Evolutionary conservation across 805 yeast genomes (phyloP).

Genomic region (Yamadazyma ubonensis): DNA sequence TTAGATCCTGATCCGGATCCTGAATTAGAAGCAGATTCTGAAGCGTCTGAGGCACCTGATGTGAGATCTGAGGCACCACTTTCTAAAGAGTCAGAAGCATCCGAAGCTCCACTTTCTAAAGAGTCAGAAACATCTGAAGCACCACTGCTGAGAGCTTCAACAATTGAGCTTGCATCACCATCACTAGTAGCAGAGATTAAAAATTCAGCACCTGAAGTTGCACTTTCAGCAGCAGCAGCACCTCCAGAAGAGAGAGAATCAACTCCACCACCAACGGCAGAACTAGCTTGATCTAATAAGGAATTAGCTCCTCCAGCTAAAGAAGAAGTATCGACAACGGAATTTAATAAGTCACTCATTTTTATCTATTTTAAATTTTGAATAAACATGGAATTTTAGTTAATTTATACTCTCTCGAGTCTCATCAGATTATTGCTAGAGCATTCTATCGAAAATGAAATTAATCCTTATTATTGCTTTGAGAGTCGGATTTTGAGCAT

Average conservation of each 20-base stretch:
- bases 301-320: constrained; percentile 5
- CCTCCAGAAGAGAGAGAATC: constrained; percentile 16
- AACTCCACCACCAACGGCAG: constrained; percentile 13
- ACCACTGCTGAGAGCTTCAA: constrained; percentile 3
- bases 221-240: constrained; percentile 16
- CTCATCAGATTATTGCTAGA: constrained; percentile 4
- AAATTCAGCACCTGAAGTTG: constrained; percentile 6
- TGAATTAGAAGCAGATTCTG: constrained; percentile 2
- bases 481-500: constrained; percentile 1
- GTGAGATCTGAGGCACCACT: constrained; percentile 8
- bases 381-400: not conserved
- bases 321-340: constrained; percentile 3
- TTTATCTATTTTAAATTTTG: not conserved
- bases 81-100: constrained; percentile 6
- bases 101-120: not conserved
- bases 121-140: not conserved
- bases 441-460: not conserved
- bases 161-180: constrained; percentile 4
- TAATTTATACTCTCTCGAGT: constrained; percentile 2
- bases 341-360: constrained; percentile 3
- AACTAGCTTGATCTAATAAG: not conserved
- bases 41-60: constrained; percentile 7
- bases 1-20: constrained; percentile 2
- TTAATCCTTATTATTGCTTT: constrained; percentile 1
- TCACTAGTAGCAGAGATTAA: too few species aligned